A percentile compares a stretch with the other conserved stretches of the same genome.
phyloP scores from a whole-genome alignment of 2,329 filamentous ascomycete species.

The Exophiala dermatitidis region DNA sequence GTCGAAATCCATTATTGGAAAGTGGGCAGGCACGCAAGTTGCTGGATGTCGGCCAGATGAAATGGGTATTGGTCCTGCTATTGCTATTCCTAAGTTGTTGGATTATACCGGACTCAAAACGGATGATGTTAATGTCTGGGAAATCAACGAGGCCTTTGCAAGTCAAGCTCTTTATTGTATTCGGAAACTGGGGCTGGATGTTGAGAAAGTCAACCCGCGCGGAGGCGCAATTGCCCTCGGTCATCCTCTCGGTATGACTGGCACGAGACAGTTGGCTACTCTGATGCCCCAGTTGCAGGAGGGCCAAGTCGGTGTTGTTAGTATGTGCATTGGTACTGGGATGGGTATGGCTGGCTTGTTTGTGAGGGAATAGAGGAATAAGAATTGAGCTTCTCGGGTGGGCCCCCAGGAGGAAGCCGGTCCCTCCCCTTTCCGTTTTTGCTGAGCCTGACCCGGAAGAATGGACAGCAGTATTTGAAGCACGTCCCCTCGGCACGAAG shows the following conservation, averaged over 20 bases:
- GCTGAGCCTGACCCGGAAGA: not conserved
- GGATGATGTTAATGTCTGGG: slow-evolving; percentile 74
- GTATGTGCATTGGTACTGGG: slow-evolving; percentile 83
- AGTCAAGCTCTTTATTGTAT: slow-evolving; percentile 63
- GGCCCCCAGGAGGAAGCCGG: not conserved
- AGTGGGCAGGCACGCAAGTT: slow-evolving; percentile 69
- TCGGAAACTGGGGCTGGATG: slow-evolving; percentile 52
- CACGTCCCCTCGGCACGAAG: too few relatives aligned
- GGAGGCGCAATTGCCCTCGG: slow-evolving; percentile 92
- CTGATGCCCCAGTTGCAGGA: slow-evolving; percentile 62
- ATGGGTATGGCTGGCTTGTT: slow-evolving; percentile 68
- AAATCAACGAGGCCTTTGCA: slow-evolving; percentile 80
- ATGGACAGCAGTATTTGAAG: too few relatives aligned
- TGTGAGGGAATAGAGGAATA: slow-evolving; percentile 53
- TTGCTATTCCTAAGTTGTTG: slow-evolving; percentile 81
- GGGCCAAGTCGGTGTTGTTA: slow-evolving; percentile 72
- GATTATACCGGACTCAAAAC: slow-evolving; percentile 57
- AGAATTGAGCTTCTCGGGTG: too few relatives aligned
- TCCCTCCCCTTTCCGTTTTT: not conserved
- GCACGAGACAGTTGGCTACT: slow-evolving; percentile 70
- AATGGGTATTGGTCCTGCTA: slow-evolving; percentile 85
- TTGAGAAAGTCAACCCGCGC: slow-evolving; percentile 74
- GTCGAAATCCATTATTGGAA: slow-evolving; percentile 62
- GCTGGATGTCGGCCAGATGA: slow-evolving; percentile 79
- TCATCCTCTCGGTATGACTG: slow-evolving; percentile 83